These are phyloP conservation scores for Sicyos edulis DNA, from an alignment of 306 rosid genomes.

Conservation along the genomic window DNA sequence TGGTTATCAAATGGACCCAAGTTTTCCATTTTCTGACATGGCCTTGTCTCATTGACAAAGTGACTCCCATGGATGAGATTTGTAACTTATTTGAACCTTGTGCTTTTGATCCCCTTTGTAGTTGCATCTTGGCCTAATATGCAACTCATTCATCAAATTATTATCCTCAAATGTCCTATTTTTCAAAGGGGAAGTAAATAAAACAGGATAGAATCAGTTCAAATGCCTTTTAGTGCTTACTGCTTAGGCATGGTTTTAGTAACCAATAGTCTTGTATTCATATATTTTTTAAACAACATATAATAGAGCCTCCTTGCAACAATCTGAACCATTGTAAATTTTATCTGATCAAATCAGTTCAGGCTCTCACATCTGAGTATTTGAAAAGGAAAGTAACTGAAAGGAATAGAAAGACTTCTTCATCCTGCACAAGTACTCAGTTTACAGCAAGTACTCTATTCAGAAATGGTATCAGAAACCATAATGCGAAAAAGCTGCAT, in stretches of 20 bases:
- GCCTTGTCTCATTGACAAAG: background rate
- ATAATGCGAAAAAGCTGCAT: constrained; percentile 47
- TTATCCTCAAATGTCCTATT: background rate
- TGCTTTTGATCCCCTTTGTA: background rate
- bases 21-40: background rate
- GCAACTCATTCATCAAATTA: background rate
- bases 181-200: background rate
- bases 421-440: constrained; percentile 30
- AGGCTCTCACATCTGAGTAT: constrained; percentile 65
- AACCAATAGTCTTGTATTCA: too few species aligned
- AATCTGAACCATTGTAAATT: constrained; percentile 22
- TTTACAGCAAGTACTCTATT: constrained; percentile 59
- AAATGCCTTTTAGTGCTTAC: background rate
- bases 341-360: constrained; percentile 46
- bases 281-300: background rate
- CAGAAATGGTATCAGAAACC: constrained; percentile 58
- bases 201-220: background rate
- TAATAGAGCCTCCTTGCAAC: constrained; percentile 15
- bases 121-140: background rate
- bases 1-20: too few species aligned
- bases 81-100: background rate
- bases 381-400: constrained; percentile 44
- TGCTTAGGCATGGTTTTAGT: background rate
- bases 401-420: constrained; percentile 23
- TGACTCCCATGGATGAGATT: background rate